Base-by-base conservation (phyloP, 108 stramenopile genomes). In the Cyclotella sp. region DNA sequence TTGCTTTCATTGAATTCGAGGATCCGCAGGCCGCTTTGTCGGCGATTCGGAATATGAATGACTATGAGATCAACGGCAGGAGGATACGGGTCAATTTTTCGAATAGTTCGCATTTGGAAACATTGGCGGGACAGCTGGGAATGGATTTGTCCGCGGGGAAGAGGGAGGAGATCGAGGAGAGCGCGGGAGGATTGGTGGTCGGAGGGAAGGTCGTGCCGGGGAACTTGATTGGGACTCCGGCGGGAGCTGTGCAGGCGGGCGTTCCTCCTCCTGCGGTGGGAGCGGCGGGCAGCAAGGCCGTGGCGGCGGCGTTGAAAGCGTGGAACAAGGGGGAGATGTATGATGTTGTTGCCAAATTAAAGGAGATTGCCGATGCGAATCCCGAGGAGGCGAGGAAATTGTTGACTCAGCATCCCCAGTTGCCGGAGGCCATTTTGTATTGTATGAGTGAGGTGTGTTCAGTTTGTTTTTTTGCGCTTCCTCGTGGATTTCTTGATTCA, bases 1-100 rank as follows among this genome's bases (percentile, higher is more conserved):
- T 94, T 82, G 97, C 96, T 34, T 99, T 99, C 84, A 92, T 99
- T 29, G 98, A 99, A 77, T 99, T 94, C 77, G 93, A 95, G 72
- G 97, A 99, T 72, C 94, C 97, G 9, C 95, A 97, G 64, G 95
- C 95, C 19, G 98, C 97, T 0, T 78, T 99, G 60, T 86, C 84
- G 73, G 97, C 98, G 0, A 99, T 99, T 82, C 89, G 96, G 9
- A 97, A 99, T 76, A 95, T 99, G 89, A 97, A 99, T 71, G 95
- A 94, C 44, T 94, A 93, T 73, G 98, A 98, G 74, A 84, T 98
- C 34, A 97, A 97, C 77, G 96, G 97, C 7, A 83, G 98, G 58
- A 87, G 88, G 52, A 70, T 98, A 12, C 90, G 97, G 8, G 96
- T 97, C 21, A 98, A 97, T 70, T 98, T 93, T 65, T 94, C 93